Base-by-base conservation (phyloP, 805 yeast genomes). In the Saturnispora mendoncae region DNA sequence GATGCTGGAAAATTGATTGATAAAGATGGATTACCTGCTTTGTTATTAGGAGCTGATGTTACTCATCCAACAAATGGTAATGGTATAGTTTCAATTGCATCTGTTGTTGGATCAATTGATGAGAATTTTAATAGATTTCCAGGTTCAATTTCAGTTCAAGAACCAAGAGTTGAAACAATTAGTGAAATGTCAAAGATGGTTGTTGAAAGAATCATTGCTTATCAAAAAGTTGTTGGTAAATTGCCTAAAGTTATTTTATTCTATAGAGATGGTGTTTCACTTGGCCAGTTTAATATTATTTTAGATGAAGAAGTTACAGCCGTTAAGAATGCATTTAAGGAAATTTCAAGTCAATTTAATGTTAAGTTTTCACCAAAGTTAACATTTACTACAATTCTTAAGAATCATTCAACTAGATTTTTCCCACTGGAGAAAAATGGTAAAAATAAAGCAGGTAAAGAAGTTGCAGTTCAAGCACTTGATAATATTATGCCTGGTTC, bases 181-280 rank as follows among this genome's bases (percentile, higher is more conserved):
- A 30, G 38, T 33, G 53, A 51, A 27, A 46, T 55, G 56, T 55
- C 55, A 2, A 43, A 42, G 27, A 44, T 55, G 55, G 51, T 54
- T 15, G 43, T 46, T 27, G 56, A 53, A 37, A 47, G 60, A 43
- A 42, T 55, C 14, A 24, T 36, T 32, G 48, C 47, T 19, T 55
- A 51, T 26, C 42, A 47, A 14, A 43, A 46, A 19, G 42, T 38
- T 38, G 50, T 53, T 28, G 50, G 53, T 5, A 48, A 48, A 25
- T 33, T 54, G 17, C 63, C 63, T 12, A 28, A 43, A 27, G 44
- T 45, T 14, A 53, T 59, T 38, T 31, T 59, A 5, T 55, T 57
- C 35, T 58, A 57, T 49, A 56, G 63, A 43, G 63, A 58, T 48
- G 63, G 63, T 48, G 62, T 60, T 18, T 54, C 61, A 14, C 49